Base-by-base conservation (phyloP, 306 rosid species). In the Inga oerstediana region DNA sequence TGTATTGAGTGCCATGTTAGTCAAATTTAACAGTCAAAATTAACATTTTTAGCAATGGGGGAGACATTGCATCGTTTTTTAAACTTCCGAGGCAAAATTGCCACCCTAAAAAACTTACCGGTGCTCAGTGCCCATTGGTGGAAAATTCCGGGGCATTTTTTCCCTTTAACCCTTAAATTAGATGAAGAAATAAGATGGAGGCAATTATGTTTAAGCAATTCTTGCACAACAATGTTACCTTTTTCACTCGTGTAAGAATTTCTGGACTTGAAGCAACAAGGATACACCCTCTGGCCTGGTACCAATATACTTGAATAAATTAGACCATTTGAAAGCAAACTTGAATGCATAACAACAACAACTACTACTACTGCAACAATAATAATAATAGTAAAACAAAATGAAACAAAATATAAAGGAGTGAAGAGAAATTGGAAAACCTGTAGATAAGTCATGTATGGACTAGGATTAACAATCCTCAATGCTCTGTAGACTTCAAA, bases 261-360 rank as follows among this genome's bases (percentile, higher is more conserved):
- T 96, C 99, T 54, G 99, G 99, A 88, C 99, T 96, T 84, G 98
- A 96, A 78, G 99, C 97, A 90, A 96, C 99, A 84, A 96, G 87
- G 79, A 96, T 96, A 85, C 97, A 87, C 73, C 99, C 99, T 86
- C 97, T 85, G 78, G 95, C 98, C 99, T 96, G 95, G 77, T 72
- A 68, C 67, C 77, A 58, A 52, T 62, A 76, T 39, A 85, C 59
- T 72, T 51, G 65, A 79, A 80, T 75, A 76, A 67, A 64, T 77
- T 76, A 80, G 48, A 54, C 82, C 8, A 20, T 65, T 65, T 37
- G 61, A 79, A 79, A 43, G 51, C 58, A n/a, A 75, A 72, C 73
- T 30, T 19, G 61, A 45, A 59, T 24, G n/a, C 12, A 46, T 3
- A 46, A 46, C 3, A 46, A 46, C 15, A 11, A 11, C 4, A 2